phyloP scores from a whole-genome alignment of 805 yeast species.

The Candida adriatica region DNA sequence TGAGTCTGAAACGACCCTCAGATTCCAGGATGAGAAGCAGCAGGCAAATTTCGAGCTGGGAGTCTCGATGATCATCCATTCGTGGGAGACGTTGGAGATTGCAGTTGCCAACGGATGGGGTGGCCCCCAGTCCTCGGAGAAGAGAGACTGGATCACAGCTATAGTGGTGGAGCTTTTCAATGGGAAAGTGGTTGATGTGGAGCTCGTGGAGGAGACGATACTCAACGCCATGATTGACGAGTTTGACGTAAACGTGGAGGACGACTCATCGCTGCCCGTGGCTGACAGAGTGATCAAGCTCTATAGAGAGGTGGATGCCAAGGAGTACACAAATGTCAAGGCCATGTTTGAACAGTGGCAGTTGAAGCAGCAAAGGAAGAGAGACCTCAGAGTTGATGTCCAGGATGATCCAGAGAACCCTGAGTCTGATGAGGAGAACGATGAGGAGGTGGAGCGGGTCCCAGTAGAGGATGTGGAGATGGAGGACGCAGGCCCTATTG shows the following conservation, averaged over 20 bases:
- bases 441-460: slow-evolving; percentile 5
- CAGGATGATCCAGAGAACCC: slow-evolving; percentile 61
- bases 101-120: slow-evolving; percentile 97
- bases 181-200: slow-evolving; percentile 63
- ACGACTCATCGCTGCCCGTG: slow-evolving; percentile 74
- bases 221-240: slow-evolving; percentile 92
- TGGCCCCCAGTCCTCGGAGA: slow-evolving; percentile 83
- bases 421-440: slow-evolving; percentile 35
- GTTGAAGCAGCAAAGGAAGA: slow-evolving; percentile 39
- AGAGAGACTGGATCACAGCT: slow-evolving; percentile 92
- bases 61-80: slow-evolving; percentile 81
- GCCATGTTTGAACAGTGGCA: slow-evolving; percentile 52
- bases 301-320: slow-evolving; percentile 55
- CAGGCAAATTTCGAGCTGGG: slow-evolving; percentile 90
- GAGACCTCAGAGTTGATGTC: slow-evolving; percentile 35
- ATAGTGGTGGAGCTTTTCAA: slow-evolving; percentile 72
- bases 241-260: slow-evolving; percentile 83
- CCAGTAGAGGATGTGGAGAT: slow-evolving; percentile 32
- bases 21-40: slow-evolving; percentile 51
- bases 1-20: slow-evolving; percentile 38
- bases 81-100: slow-evolving; percentile 81
- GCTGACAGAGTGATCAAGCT: slow-evolving; percentile 60
- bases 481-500: slow-evolving; percentile 50
- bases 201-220: slow-evolving; percentile 76
- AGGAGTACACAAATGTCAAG: slow-evolving; percentile 51